Conservation (phyloP, 2,329 filamentous ascomycete species). For the Sphaerulina populicola region DNA sequence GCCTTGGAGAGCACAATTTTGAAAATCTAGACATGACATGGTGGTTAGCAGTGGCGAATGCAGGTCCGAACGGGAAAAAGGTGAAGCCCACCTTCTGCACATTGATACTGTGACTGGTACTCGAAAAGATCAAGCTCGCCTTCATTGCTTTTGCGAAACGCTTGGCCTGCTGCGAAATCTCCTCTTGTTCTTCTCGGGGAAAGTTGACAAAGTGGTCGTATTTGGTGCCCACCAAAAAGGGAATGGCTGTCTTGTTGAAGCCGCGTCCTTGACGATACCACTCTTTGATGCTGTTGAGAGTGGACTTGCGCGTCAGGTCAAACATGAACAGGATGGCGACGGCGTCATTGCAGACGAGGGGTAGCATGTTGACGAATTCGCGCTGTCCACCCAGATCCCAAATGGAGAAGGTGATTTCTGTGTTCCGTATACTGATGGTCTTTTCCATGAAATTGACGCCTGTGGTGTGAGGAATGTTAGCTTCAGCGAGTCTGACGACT, state of each 20-base stretch:
- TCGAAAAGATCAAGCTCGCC: conserved; percentile 94
- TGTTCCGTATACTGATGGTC: conserved; percentile 98
- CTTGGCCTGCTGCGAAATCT: conserved; percentile 94
- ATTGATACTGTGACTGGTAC: conserved; percentile 98
- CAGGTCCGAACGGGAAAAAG: neutral
- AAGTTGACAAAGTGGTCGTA: conserved; percentile 99
- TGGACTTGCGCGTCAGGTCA: conserved; percentile 94
- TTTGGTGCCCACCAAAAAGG: conserved; percentile 92
- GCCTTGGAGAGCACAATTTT: conserved; percentile 98
- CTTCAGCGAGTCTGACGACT: neutral
- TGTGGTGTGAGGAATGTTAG: conserved; percentile 28
- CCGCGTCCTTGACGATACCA: conserved; percentile 97
- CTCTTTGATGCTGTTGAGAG: conserved; percentile 97
- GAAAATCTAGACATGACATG: conserved; percentile 65
- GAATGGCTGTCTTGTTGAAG: conserved; percentile 99
- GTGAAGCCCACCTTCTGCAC: conserved; percentile 74
- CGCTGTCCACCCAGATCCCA: conserved; percentile 97
- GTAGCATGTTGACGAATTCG: conserved; percentile 99
- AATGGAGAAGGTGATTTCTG: conserved; percentile 98
- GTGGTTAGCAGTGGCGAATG: neutral
- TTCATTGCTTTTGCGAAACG: conserved; percentile 98
- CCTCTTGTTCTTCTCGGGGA: conserved; percentile 91
- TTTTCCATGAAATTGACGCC: conserved; percentile 99
- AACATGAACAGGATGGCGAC: conserved; percentile 99
- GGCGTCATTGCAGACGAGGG: conserved; percentile 97